These are phyloP conservation scores for Picea abies DNA, from an alignment of 83 land plant species.

Conservation along the genomic window DNA sequence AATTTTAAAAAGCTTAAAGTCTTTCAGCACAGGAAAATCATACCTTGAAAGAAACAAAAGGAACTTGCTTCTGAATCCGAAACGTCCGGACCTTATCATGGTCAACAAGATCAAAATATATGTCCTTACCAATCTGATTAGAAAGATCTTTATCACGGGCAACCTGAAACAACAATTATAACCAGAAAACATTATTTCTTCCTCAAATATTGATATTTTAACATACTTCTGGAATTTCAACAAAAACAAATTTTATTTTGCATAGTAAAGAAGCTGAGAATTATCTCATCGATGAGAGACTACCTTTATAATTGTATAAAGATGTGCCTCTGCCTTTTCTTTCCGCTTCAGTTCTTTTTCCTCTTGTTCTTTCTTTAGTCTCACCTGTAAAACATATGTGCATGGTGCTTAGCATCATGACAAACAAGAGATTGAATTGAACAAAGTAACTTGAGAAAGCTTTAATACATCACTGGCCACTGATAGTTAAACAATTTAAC, in stretches of 20 bases:
- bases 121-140: constrained; percentile 84
- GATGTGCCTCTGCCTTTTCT: constrained; percentile 94
- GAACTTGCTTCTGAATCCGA: constrained; percentile 78
- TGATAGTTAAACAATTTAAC: too few relatives aligned
- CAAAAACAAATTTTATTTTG: neutral
- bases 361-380: constrained; percentile 91
- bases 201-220: too few relatives aligned
- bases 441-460: too few relatives aligned
- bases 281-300: neutral
- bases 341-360: constrained; percentile 88
- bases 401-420: neutral
- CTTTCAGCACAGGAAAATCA: too few relatives aligned
- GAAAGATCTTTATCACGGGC: constrained; percentile 80
- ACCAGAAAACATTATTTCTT: too few relatives aligned
- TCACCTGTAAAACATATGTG: constrained; percentile 44
- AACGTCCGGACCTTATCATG: constrained; percentile 84
- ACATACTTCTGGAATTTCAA: neutral
- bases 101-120: constrained; percentile 90
- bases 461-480: neutral
- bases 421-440: neutral
- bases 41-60: constrained; percentile 69
- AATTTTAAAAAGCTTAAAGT: too few relatives aligned
- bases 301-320: constrained; percentile 91
- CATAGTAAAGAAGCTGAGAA: neutral
- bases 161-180: constrained; percentile 42